Conservation (phyloP, 2,329 filamentous ascomycete species). For the Sporothrix variecibatus region DNA sequence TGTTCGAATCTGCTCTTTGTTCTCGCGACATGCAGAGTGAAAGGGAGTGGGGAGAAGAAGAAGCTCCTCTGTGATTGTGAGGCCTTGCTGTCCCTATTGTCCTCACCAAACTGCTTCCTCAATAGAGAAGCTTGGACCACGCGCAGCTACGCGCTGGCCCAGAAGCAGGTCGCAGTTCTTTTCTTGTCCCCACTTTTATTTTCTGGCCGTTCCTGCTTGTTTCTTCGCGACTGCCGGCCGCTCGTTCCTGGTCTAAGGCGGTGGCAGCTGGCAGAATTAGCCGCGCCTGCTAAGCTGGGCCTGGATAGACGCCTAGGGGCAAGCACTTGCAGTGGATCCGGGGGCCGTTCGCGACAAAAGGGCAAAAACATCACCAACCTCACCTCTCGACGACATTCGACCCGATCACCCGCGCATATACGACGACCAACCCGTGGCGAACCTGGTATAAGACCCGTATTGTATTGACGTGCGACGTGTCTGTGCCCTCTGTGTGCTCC, state of each 20-base stretch:
- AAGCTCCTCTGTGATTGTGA: neutral
- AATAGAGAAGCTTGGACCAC: conserved; percentile 12
- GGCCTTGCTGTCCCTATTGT: neutral
- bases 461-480: neutral
- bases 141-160: conserved; percentile 1
- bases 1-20: neutral
- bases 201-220: neutral
- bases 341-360: neutral
- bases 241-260: conserved; percentile 16
- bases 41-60: neutral
- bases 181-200: neutral
- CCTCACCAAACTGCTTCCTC: neutral
- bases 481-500: neutral
- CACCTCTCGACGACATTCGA: neutral
- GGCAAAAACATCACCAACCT: conserved; percentile 12
- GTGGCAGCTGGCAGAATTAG: conserved; percentile 26
- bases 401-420: neutral
- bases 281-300: conserved; percentile 14
- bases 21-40: neutral
- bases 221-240: neutral
- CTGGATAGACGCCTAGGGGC: neutral
- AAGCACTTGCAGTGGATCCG: neutral
- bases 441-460: neutral
- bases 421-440: neutral
- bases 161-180: neutral